Evolutionary conservation across 345 rosid species (phyloP), one percentile per base, ranked within the genome.

Genomic region (Anacardium occidentale): DNA sequence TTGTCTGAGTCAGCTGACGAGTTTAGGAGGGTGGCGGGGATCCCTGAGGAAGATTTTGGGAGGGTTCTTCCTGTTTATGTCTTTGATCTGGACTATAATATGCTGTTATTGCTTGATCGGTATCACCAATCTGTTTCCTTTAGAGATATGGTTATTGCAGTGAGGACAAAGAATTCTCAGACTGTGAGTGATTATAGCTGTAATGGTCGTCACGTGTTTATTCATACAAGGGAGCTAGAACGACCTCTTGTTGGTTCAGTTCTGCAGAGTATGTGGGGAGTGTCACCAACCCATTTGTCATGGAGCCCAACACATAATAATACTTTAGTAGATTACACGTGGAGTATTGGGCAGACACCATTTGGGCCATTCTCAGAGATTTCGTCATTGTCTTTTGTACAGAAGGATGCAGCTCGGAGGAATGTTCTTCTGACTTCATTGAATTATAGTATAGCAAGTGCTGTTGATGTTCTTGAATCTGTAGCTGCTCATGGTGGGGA

Each of bases 221-320:
- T 88, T 0, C 97, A 83, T 68, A 85, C 94, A 0, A 86, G 97
- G 81, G 93, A 92, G 55, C 87, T 95, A 17, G 96, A 90, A 72
- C 85, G 97, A 69, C 90, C 99, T 0, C 76, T 95, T 24, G 94
- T 92, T 10, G 98, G 99, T 76, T 95, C 97, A 0, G 87, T 95
- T 67, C 83, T 95, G 10, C 99, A 95, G 83, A 95, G 99, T 40
- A 92, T 95, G 98, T 95, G 99, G 99, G 99, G 99, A 65, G 96
- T 92, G 24, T 88, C 99, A 1, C 91, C 99, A 0, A 95, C 98
- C 26, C 99, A 95, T 81, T 64, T 92, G 78, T 78, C 74, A 5
- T 95, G 99, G 99, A 95, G 98, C 67, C 82, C 97, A 3, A 81
- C 84, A 34, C 98, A 90, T 75, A 92, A 95, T 76, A 73, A 78